Evolutionary conservation across 2,329 filamentous ascomycete species (phyloP).

Genomic region (Ascochyta rabiei): DNA sequence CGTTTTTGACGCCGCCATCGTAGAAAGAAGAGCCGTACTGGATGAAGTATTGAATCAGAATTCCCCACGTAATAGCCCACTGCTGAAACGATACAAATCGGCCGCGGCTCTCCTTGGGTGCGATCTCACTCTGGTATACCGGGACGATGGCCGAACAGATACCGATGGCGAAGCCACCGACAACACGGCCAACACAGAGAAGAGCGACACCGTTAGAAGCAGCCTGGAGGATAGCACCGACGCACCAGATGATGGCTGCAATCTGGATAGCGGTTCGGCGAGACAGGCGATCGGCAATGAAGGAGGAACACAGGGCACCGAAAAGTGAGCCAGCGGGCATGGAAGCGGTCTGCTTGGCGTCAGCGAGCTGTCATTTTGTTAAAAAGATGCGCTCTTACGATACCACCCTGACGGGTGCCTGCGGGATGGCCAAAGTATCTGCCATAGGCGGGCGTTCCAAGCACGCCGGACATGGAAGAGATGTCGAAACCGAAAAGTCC

Average conservation of each 20-base stretch:
- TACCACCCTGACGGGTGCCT: slow-evolving; percentile 49
- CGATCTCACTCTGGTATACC: slow-evolving; percentile 90
- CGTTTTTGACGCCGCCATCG: slow-evolving; percentile 50
- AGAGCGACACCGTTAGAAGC: slow-evolving; percentile 48
- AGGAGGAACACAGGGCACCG: slow-evolving; percentile 54
- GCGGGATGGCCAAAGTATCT: slow-evolving; percentile 47
- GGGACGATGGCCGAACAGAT: slow-evolving; percentile 91
- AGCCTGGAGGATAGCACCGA: slow-evolving; percentile 52
- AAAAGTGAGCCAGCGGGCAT: slow-evolving; percentile 59
- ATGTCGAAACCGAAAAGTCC: slow-evolving; percentile 50
- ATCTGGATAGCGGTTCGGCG: slow-evolving; percentile 53
- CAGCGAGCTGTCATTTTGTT: neutral
- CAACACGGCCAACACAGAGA: slow-evolving; percentile 65
- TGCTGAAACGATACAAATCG: slow-evolving; percentile 70
- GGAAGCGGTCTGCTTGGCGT: slow-evolving; percentile 48
- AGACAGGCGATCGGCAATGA: slow-evolving; percentile 55
- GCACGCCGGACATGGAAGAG: slow-evolving; percentile 48
- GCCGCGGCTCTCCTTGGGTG: slow-evolving; percentile 55
- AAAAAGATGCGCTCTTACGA: slow-evolving; percentile 46
- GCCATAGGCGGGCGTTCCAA: slow-evolving; percentile 43
- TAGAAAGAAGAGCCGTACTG: slow-evolving; percentile 67
- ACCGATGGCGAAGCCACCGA: slow-evolving; percentile 85
- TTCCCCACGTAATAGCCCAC: slow-evolving; percentile 75
- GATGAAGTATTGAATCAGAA: slow-evolving; percentile 70
- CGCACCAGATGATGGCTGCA: slow-evolving; percentile 53